Conservation (phyloP, 345 rosid genomes). For the Ricinus communis region DNA sequence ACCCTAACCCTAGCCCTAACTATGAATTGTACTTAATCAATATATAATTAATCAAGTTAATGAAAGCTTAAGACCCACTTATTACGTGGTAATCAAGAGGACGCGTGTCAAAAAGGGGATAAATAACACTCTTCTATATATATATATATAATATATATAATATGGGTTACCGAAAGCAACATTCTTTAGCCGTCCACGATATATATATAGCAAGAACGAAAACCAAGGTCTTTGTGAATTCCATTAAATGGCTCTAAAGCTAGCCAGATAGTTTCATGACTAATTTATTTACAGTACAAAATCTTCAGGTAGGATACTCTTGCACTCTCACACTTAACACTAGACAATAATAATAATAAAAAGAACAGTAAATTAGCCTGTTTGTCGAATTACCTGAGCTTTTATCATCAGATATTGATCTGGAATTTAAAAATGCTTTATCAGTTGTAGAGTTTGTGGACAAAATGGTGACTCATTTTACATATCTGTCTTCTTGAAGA, state of each 20-base stretch:
- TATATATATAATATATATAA: no score
- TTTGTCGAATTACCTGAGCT: background rate
- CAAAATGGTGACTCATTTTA: no score
- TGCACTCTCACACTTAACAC: background rate
- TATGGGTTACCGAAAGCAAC: conserved; percentile 30
- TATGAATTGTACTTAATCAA: background rate
- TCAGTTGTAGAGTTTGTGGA: no score
- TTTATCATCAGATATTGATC: background rate
- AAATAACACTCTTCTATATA: background rate
- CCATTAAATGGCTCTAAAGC: no score
- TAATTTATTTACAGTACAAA: conserved; percentile 7
- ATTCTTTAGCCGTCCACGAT: conserved; percentile 21
- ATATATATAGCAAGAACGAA: conserved; percentile 13
- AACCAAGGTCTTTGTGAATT: conserved; percentile 1
- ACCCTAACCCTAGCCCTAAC: background rate
- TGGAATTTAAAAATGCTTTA: no score
- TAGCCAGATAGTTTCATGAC: no score
- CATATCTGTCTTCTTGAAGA: no score
- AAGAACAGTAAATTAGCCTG: background rate
- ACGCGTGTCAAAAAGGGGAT: conserved; percentile 28
- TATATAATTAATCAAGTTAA: conserved; percentile 3
- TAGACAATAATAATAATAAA: background rate
- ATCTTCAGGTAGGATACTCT: background rate
- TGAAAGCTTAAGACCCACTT: conserved; percentile 15
- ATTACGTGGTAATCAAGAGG: conserved; percentile 21